Evolutionary conservation across 139 green algal genomes (phyloP), one percentile per base, ranked within the genome.

Genomic region (Chlamydomonas sphaeroides): DNA sequence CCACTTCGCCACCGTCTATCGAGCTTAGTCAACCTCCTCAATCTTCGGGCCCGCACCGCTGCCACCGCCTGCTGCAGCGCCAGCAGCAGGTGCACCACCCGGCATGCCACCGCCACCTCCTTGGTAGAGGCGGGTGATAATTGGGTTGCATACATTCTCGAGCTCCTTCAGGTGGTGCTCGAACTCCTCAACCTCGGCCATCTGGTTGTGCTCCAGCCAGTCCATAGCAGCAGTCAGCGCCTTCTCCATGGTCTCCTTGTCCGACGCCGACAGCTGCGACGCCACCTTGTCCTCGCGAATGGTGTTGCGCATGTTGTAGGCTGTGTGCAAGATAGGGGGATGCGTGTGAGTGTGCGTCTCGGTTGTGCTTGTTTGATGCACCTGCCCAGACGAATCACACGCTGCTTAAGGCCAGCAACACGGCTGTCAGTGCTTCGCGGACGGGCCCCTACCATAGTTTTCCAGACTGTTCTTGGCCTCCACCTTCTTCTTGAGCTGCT

Each of bases 101-200:
- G 84, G 80, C 72, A 62, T 91, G 35, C 83, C 88, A 33, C 77
- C 87, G 17, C 70, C 93, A 17, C 70, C 93, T 7, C 78, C 89
- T 76, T 93, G 85, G 87, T 98, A 97, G 88, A 97, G 90, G 79
- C 56, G 36, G 33, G 83, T 94, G 85, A 95, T 98, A 91, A 99
- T 98, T 65, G 97, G 97, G 83, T 92, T 97, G 90, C 93, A 98
- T 20, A 97, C 59, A 23, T 87, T 86, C 90, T 99, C 97, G 56
- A 99, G 92, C 90, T 99, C 96, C 94, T 99, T 98, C 62, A 95
- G 90, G 92, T 99, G 97, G 92, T 97, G 87, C 89, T 99, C 95
- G 86, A 99, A 97, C 93, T 99, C 97, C 72, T 99, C 97, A 53
- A 92, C 90, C 90, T 98, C 96, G 5, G 94, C 96, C 72, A 97